Conservation (phyloP, 768 basidiomycete genomes). For the Mycena albidolilacea region DNA sequence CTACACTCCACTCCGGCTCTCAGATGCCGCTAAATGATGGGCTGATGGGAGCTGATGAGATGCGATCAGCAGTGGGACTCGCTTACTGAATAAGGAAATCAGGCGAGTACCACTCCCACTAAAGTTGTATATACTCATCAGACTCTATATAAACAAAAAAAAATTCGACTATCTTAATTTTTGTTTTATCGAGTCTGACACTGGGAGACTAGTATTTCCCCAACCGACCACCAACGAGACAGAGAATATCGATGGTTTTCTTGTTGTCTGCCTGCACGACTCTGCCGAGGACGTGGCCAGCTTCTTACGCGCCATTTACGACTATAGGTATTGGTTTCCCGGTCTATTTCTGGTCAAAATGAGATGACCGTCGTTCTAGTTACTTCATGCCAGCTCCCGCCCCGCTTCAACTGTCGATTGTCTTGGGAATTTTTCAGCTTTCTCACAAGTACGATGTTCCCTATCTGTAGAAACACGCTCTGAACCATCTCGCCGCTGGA, state of each 20-base stretch:
- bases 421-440: neutral
- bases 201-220: no score
- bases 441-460: conserved; percentile 1
- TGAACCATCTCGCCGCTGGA: conserved; percentile 1
- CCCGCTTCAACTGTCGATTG: neutral
- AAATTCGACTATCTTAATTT: no score
- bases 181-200: no score
- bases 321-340: neutral
- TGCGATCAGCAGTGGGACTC: no score
- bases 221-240: neutral
- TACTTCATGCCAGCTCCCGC: conserved; percentile 1
- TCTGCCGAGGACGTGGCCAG: neutral
- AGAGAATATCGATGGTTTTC: neutral
- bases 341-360: no score
- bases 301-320: neutral
- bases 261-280: neutral
- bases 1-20: no score
- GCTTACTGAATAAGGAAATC: no score
- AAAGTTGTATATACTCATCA: no score
- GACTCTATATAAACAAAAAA: no score
- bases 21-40: no score
- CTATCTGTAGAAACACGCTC: neutral
- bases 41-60: no score
- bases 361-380: neutral
- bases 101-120: no score